phyloP scores from a whole-genome alignment of 805 yeast genomes.

The Wickerhamomyces queroliae region DNA sequence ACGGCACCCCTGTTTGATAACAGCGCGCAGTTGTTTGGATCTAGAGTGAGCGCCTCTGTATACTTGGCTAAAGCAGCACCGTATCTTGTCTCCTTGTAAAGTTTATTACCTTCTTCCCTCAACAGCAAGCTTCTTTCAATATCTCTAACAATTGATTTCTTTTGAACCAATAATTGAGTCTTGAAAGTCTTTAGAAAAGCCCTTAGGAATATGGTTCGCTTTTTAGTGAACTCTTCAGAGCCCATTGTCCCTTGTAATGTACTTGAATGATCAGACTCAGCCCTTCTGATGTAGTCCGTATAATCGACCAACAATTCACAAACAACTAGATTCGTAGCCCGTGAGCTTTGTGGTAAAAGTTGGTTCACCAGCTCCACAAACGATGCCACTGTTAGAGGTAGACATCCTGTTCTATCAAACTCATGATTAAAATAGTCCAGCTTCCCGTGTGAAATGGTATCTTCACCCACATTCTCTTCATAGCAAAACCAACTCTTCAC shows the following conservation, averaged over 20 bases:
- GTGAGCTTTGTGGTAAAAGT: too few relatives aligned
- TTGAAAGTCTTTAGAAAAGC: not conserved
- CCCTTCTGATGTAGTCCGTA: too few relatives aligned
- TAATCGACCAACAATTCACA: too few relatives aligned
- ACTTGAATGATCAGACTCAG: too few relatives aligned
- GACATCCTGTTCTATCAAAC: slow-evolving; percentile 12
- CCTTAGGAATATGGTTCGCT: too few relatives aligned
- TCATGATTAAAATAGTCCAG: slow-evolving; percentile 1
- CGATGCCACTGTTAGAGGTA: slow-evolving; percentile 10
- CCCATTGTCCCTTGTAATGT: too few relatives aligned
- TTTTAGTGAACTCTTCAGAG: too few relatives aligned
- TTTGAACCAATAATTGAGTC: not conserved
- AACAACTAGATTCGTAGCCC: too few relatives aligned
- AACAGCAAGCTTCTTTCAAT: slow-evolving; percentile 4
- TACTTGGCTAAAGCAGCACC: slow-evolving; percentile 29
- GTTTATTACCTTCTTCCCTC: slow-evolving; percentile 15
- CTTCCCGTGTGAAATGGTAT: too few relatives aligned
- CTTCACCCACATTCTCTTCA: not conserved
- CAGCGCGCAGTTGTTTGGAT: slow-evolving; percentile 27
- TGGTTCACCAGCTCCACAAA: too few relatives aligned
- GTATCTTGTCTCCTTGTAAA: slow-evolving; percentile 10
- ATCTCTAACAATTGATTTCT: not conserved
- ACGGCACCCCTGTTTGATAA: slow-evolving; percentile 37
- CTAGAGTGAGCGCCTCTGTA: slow-evolving; percentile 28
- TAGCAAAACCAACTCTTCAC: slow-evolving; percentile 1